Evolutionary conservation across 164 flowering plant species (phyloP).

Genomic region (grape (Vitis vinifera)): DNA sequence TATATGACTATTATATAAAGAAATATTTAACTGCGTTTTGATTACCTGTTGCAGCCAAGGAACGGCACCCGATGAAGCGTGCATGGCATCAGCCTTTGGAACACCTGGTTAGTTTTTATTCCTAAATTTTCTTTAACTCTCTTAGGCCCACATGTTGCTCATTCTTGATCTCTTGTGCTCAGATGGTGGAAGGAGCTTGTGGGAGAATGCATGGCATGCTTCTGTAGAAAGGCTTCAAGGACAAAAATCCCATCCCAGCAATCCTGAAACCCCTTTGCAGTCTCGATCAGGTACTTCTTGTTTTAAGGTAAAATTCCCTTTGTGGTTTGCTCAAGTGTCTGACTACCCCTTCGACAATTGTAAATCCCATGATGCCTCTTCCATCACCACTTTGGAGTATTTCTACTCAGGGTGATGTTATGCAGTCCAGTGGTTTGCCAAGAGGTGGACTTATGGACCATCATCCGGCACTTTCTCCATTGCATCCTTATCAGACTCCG

Average conservation of each 20-base stretch:
- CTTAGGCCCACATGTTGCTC: neutral
- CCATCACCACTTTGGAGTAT: slow-evolving; percentile 91
- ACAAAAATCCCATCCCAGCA: slow-evolving; percentile 47
- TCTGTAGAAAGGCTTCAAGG: slow-evolving; percentile 55
- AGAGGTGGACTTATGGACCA: slow-evolving; percentile 56
- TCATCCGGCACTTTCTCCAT: slow-evolving; percentile 51
- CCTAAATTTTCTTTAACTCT: neutral
- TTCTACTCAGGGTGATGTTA: slow-evolving; percentile 52
- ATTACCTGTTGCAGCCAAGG: slow-evolving; percentile 70
- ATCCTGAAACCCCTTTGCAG: slow-evolving; percentile 54
- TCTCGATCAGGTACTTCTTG: slow-evolving; percentile 49
- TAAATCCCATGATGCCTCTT: slow-evolving; percentile 50
- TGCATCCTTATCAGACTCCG: slow-evolving; percentile 72
- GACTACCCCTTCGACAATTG: slow-evolving; percentile 33
- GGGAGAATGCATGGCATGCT: slow-evolving; percentile 81
- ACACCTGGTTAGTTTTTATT: slow-evolving; percentile 48
- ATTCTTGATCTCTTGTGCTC: slow-evolving; percentile 3
- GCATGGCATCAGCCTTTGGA: slow-evolving; percentile 93
- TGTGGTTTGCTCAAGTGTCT: slow-evolving; percentile 4
- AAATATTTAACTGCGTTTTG: neutral
- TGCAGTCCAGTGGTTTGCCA: slow-evolving; percentile 39
- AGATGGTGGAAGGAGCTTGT: slow-evolving; percentile 83
- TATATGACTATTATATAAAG: neutral
- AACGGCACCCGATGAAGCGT: slow-evolving; percentile 81
- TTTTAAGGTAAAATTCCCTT: slow-evolving; percentile 2